phyloP scores from a whole-genome alignment of 257 asterid species.

The Scutellaria minor region DNA sequence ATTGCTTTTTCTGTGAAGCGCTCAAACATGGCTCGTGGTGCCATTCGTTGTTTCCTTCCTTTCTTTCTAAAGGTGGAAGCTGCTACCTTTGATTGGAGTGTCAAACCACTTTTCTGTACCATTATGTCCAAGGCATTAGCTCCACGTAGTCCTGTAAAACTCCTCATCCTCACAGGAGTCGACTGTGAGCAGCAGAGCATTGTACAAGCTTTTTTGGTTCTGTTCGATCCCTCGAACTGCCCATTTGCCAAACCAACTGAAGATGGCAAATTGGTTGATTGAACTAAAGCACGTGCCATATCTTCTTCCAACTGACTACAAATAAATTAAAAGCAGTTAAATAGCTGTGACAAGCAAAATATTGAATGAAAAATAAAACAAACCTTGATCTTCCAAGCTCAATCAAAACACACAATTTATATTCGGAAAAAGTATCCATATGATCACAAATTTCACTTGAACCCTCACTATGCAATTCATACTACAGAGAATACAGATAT shows the following conservation, averaged over 20 bases:
- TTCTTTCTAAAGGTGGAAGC: constrained; percentile 49
- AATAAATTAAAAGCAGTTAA: constrained; percentile 23
- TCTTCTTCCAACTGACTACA: constrained; percentile 51
- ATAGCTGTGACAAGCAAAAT: background rate
- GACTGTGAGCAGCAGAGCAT: constrained; percentile 60
- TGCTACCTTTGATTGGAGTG: constrained; percentile 75
- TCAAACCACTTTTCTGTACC: constrained; percentile 46
- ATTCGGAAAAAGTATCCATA: background rate
- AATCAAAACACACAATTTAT: constrained; percentile 3
- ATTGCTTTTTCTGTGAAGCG: constrained; percentile 98
- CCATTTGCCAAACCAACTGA: constrained; percentile 53
- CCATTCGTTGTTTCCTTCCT: constrained; percentile 53
- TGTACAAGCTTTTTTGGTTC: constrained; percentile 44
- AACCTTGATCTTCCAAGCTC: background rate
- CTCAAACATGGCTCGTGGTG: constrained; percentile 93
- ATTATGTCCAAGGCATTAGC: constrained; percentile 69
- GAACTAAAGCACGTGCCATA: constrained; percentile 81
- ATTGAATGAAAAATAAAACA: background rate
- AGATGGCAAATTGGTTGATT: constrained; percentile 68
- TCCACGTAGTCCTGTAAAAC: constrained; percentile 75
- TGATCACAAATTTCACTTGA: constrained; percentile 9
- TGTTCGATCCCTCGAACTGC: constrained; percentile 57
- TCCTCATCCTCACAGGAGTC: constrained; percentile 49
- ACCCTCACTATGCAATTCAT: background rate
- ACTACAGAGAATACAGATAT: background rate